Base-by-base conservation (phyloP, 768 basidiomycete genomes). In the Chalciporus pseudorubinellus region DNA sequence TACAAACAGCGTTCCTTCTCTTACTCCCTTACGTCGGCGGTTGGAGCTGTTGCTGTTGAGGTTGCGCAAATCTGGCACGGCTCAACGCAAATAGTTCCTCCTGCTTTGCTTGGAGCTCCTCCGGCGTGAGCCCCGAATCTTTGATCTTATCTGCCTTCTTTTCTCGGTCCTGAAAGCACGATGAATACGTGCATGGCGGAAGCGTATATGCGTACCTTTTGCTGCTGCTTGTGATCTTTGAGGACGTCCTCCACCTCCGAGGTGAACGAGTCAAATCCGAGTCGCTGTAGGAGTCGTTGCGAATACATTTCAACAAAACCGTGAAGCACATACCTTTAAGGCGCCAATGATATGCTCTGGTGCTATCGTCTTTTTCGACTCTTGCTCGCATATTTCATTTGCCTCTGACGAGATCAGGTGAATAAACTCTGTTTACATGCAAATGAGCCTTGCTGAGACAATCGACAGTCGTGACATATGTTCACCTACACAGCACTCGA, bases 401-500 rank as follows among this genome's bases (percentile, higher is more conserved):
- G 97, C 92, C 67, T 98, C 93, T 9, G 94, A 92, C 16, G 97
- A 95, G 67, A 99, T 88, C 70, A 98, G 73, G 68, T 98, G 92
- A 55, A 99, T 95, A 69, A 98, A 99, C 77, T 99, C 97, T 99
- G 71, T 34, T 21, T 19, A 18, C 20, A 52, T 21, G 33, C 42
- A 39, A 14, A 24, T 60, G 57, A 67, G 61, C 36, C 36, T 29
- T 44, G 52, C 48, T 47, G 44, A 53, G 38, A 50, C 48, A 39
- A 19, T 26, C 21, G 19, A 36, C 28, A 21, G 34, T 46, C 51
- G 39, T 36, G 50, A 45, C 34, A 52, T 49, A 53, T 76, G 79
- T 87, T 87, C 77, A 97, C 97, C 97, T 82, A 98, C 92, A 83
- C 95, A 98, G 63, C 95, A 98, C 74, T 98, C 94, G 70, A 95